A percentile compares a stretch with the other conserved stretches of the same genome.
Evolutionary conservation across 2,329 filamentous ascomycete genomes (phyloP).

Genomic region (Microsporum canis): DNA sequence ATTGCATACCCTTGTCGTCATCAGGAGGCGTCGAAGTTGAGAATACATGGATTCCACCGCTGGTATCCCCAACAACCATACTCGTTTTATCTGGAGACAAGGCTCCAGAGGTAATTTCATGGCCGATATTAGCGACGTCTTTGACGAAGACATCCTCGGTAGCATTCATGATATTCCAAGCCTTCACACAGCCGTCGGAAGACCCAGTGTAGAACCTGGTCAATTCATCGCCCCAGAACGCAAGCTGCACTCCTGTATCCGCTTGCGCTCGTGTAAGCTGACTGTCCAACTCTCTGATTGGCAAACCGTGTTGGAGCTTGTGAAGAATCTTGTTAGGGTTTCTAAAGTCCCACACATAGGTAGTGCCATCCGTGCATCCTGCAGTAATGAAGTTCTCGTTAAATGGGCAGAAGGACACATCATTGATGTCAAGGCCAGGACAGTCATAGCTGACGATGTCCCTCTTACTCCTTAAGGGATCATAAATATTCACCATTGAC

Average conservation of each 20-base stretch:
- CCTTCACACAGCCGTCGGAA: constrained; percentile 49
- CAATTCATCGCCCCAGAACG: constrained; percentile 46
- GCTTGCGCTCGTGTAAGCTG: constrained; percentile 35
- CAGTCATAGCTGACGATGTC: constrained; percentile 42
- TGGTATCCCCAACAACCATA: constrained; percentile 47
- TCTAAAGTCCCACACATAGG: constrained; percentile 51
- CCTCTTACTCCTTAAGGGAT: constrained; percentile 27
- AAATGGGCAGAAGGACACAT: constrained; percentile 41
- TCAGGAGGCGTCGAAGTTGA: constrained; percentile 23
- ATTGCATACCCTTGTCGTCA: constrained; percentile 18
- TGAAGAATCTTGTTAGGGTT: constrained; percentile 37
- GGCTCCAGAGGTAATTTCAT: constrained; percentile 47
- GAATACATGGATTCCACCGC: constrained; percentile 44
- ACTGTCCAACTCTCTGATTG: constrained; percentile 38
- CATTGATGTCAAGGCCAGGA: constrained; percentile 50
- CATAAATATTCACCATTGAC: constrained; percentile 45
- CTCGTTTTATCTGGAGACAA: constrained; percentile 46
- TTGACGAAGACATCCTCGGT: constrained; percentile 41
- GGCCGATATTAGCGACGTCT: constrained; percentile 38
- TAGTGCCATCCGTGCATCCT: constrained; percentile 48
- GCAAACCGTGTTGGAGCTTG: constrained; percentile 40
- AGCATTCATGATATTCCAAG: constrained; percentile 47
- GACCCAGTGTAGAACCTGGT: constrained; percentile 48
- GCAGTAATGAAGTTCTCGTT: constrained; percentile 43
- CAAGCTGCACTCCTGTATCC: constrained; percentile 49